These are phyloP conservation scores for Nicotiana otophora DNA, from an alignment of 257 asterid genomes.

Conservation along the genomic window DNA sequence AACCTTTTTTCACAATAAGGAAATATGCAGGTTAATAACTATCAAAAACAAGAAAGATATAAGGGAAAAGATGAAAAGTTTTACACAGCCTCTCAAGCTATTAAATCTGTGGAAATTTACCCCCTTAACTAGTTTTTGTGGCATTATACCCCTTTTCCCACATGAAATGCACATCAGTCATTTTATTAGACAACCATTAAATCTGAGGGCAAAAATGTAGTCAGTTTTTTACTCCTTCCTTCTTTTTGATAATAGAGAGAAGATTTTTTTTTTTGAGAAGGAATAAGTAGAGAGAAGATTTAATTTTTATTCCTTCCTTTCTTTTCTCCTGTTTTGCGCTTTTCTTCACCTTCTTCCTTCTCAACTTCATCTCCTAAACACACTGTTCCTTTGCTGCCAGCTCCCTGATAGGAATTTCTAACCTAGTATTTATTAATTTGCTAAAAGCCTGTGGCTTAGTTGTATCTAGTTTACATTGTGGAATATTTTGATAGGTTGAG, in stretches of 20 bases:
- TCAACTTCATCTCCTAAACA: background rate
- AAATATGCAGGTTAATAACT: background rate
- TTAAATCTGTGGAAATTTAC: background rate
- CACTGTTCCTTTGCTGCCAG: background rate
- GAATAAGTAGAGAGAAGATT: too few relatives aligned
- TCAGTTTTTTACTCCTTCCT: background rate
- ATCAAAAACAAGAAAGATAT: background rate
- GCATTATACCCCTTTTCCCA: background rate
- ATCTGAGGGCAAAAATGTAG: background rate
- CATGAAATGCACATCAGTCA: background rate
- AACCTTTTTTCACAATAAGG: background rate
- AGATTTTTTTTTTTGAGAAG: too few relatives aligned
- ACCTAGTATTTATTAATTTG: background rate
- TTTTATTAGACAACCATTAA: background rate
- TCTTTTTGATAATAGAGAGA: too few relatives aligned
- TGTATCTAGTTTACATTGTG: background rate
- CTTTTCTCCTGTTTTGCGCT: background rate
- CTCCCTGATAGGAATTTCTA: background rate
- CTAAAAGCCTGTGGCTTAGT: background rate
- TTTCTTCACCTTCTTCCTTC: constrained; percentile 1
- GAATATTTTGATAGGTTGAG: background rate
- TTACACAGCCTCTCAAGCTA: background rate
- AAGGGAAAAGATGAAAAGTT: background rate
- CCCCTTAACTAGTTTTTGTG: background rate
- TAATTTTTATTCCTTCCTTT: background rate